Base-by-base conservation (phyloP, 2,329 filamentous ascomycete genomes). In the Talaromyces verruculosus region DNA sequence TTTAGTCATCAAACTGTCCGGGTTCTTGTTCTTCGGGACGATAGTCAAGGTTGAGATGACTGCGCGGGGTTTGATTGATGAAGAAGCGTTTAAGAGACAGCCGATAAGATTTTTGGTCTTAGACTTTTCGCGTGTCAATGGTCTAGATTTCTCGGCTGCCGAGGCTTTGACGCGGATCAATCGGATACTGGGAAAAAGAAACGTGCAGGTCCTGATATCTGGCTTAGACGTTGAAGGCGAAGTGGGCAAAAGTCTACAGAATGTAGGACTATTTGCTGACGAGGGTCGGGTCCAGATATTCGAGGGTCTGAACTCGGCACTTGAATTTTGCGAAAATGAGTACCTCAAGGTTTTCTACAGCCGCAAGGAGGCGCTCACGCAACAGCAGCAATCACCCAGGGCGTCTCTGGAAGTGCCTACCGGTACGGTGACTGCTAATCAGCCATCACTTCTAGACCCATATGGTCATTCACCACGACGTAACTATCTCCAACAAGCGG, bases 11-110 rank as follows among this genome's bases (percentile, higher is more conserved):
- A 98, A 98, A 77, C 85, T 99, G 17, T 90, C 91, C 0, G 94
- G 95, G 0, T 98, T 94, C 74, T 86, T 99, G n/a, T 99, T 99
- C 83, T 99, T 99, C 71, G 95, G 95, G 17, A 98, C 93, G 2
- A 97, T 99, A 69, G 94, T 97, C 63, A 92, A 92, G 58, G 94
- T 99, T 0, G 95, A 99, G 77, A 91, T 92, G 68, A 90, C 90
- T 69, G 93, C 98, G 68, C 87, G 93, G 25, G 87, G 84, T 3
- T 81, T 98, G 37, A 89, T 98, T 57, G 89, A 93, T 33, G 92
- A 96, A 35, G 89, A 94, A 68, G 86, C 88, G 2, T 98, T 97
- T 74, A 82, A 83, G 30, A 82, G 87, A 69, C 86, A 89, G 62
- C 93, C 94, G 0, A 95, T 98, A 74, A 90, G 92, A 70, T 99